These are phyloP conservation scores for Knoxia roxburghii DNA, from an alignment of 257 asterid species.

Conservation along the genomic window DNA sequence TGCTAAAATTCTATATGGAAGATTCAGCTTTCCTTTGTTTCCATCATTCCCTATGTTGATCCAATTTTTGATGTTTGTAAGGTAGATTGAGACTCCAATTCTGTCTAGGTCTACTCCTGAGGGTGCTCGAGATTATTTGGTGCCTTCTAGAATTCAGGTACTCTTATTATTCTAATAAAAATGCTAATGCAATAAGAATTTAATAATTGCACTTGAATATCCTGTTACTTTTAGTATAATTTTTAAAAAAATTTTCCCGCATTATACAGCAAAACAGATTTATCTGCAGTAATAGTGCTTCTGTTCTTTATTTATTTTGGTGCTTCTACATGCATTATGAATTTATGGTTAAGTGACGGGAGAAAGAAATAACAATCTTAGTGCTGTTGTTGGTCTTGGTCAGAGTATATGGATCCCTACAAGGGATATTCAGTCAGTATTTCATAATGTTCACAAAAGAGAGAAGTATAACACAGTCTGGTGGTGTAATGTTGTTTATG, in stretches of 20 bases:
- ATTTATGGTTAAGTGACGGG: neutral
- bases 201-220: neutral
- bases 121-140: slow-evolving; percentile 99
- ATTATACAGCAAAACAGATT: neutral
- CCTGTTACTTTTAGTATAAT: neutral
- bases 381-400: neutral
- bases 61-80: slow-evolving; percentile 67
- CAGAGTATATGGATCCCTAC: neutral
- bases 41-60: slow-evolving; percentile 45
- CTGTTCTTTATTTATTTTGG: slow-evolving; percentile 1
- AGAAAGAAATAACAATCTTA: neutral
- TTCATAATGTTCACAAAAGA: neutral
- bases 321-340: neutral
- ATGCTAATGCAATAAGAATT: neutral
- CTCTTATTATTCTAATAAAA: slow-evolving; percentile 5
- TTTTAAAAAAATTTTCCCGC: neutral
- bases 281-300: neutral
- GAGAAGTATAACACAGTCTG: neutral
- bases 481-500: neutral
- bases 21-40: slow-evolving; percentile 8
- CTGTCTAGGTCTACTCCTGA: slow-evolving; percentile 99
- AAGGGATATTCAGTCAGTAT: too few species aligned
- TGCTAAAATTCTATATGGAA: slow-evolving; percentile 7
- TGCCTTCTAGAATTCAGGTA: slow-evolving; percentile 99
- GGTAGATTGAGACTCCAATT: slow-evolving; percentile 99